These are phyloP conservation scores for Serendipita sp. DNA, from an alignment of 768 basidiomycete species.

Conservation along the genomic window DNA sequence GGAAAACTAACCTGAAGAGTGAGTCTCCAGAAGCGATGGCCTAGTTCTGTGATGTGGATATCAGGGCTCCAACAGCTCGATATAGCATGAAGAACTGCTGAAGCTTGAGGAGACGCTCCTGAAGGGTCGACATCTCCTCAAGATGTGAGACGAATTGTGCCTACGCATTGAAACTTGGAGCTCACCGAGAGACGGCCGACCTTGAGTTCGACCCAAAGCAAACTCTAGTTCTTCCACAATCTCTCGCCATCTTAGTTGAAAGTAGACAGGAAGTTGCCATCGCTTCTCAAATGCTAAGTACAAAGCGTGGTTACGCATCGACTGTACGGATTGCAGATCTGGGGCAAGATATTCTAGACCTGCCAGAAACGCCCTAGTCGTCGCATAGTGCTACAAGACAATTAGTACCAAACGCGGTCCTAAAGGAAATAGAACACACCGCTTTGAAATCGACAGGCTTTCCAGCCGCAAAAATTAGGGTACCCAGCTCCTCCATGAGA, in stretches of 20 bases:
- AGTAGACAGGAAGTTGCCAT: conserved; percentile 96
- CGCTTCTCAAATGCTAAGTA: conserved; percentile 62
- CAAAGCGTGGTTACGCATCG: conserved; percentile 56
- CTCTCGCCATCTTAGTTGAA: conserved; percentile 95
- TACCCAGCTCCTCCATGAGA: conserved; percentile 74
- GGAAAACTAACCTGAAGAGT: conserved; percentile 57
- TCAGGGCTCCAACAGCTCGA: conserved; percentile 75
- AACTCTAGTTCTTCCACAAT: conserved; percentile 68
- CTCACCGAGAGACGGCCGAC: conserved; percentile 23
- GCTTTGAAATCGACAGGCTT: conserved; percentile 79
- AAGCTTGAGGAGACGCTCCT: conserved; percentile 38
- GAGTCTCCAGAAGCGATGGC: conserved; percentile 78
- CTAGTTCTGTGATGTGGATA: conserved; percentile 69
- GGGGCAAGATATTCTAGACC: conserved; percentile 74
- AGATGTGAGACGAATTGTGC: too few relatives aligned
- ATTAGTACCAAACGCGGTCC: neutral
- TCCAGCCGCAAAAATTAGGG: conserved; percentile 77
- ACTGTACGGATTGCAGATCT: conserved; percentile 48
- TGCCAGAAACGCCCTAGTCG: conserved; percentile 65
- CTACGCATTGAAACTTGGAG: conserved; percentile 19
- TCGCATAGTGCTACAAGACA: conserved; percentile 56
- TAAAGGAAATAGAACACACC: conserved; percentile 28
- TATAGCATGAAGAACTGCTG: conserved; percentile 56
- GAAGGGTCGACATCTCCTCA: neutral
- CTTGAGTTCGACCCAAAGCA: conserved; percentile 33